Conservation (phyloP, 1,284 basidiomycete species). For the Apiotrichum veenhuisii region DNA sequence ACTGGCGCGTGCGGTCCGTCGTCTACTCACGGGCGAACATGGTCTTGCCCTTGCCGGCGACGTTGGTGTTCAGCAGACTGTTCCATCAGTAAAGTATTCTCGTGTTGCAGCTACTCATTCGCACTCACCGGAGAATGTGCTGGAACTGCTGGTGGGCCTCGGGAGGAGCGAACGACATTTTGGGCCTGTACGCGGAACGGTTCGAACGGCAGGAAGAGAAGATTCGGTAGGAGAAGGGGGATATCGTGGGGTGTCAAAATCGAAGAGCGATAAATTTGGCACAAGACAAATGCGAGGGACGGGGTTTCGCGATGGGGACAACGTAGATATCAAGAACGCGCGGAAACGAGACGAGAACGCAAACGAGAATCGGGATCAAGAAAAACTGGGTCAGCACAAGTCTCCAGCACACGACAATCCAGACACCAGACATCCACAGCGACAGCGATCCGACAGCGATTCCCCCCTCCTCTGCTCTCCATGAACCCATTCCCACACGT, state of each 20-base stretch:
- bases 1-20: background rate
- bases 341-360: background rate
- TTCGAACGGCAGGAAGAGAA: constrained; percentile 3
- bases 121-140: constrained; percentile 42
- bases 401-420: background rate
- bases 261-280: background rate
- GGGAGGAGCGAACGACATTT: constrained; percentile 69
- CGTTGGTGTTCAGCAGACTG: constrained; percentile 98
- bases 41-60: constrained; percentile 84
- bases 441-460: background rate
- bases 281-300: constrained; percentile 4
- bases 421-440: background rate
- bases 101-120: background rate
- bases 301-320: background rate
- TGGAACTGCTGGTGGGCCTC: constrained; percentile 91
- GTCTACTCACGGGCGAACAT: constrained; percentile 65
- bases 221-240: background rate
- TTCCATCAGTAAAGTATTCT: background rate
- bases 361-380: background rate
- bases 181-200: constrained; percentile 6
- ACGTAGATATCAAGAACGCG: constrained; percentile 3
- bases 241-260: too few relatives aligned
- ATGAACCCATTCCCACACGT: background rate
- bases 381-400: background rate
- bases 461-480: too few relatives aligned